A percentile compares a stretch with the other conserved stretches of the same genome.
Conservation (phyloP, 129 eudicot species). For the Pseudognaphalium luteoalbum region DNA sequence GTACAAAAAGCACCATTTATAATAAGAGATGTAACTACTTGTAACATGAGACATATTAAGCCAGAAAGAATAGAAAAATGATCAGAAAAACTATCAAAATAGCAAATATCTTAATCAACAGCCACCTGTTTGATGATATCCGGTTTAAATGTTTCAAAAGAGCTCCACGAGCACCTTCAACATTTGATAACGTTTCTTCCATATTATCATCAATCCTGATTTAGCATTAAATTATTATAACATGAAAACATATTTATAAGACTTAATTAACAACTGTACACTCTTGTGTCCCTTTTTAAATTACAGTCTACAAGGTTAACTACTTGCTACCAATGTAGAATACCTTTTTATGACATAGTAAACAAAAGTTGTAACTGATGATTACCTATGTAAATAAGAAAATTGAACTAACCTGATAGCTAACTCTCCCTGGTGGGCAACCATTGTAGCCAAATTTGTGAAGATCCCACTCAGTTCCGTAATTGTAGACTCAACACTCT, state of each 20-base stretch:
- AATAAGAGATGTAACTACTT: background rate
- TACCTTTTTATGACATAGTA: background rate
- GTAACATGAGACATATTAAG: constrained; percentile 29
- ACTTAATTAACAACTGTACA: background rate
- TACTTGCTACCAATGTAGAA: background rate
- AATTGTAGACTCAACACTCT: constrained; percentile 84
- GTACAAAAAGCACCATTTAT: background rate
- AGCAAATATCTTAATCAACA: constrained; percentile 68
- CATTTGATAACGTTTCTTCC: constrained; percentile 81
- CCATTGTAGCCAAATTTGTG: constrained; percentile 82
- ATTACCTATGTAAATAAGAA: background rate
- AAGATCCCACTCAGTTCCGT: constrained; percentile 77
- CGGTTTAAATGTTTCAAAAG: constrained; percentile 63
- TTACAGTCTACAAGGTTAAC: background rate
- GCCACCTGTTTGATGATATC: constrained; percentile 85
- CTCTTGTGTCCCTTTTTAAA: background rate
- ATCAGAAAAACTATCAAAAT: constrained; percentile 52
- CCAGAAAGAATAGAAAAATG: constrained; percentile 66
- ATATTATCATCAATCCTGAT: constrained; percentile 90
- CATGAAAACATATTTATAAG: background rate
- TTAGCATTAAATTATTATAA: background rate
- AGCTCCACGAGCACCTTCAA: constrained; percentile 79
- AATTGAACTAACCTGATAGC: constrained; percentile 61
- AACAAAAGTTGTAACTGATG: too few species aligned
- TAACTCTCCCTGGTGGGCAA: constrained; percentile 78